Base-by-base conservation (phyloP, 768 basidiomycete genomes). In the Kwoniella sp. region DNA sequence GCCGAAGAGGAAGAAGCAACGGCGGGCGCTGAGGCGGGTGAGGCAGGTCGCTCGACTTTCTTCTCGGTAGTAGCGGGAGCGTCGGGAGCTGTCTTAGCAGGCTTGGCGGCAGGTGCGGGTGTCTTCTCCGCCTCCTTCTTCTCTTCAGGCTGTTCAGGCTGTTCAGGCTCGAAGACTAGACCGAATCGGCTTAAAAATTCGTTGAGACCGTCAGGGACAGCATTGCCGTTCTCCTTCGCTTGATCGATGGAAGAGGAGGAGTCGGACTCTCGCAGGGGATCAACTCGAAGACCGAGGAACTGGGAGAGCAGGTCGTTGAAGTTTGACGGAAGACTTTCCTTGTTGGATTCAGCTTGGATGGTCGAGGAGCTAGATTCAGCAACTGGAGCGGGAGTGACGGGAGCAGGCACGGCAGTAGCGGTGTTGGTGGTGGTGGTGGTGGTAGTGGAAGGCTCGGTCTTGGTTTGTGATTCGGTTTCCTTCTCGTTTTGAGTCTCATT, bases 231-330 rank as follows among this genome's bases (percentile, higher is more conserved):
- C 10, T 27, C 25, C 27, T 53, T 60, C 24, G 46, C 55, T 22
- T 47, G 24, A 21, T 30, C 36, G 1, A 36, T 52, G 26, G 57
- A 47, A 22, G 60, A 25, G 12, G 55, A 48, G 1, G 46, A 19
- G 8, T 67, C 55, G 24, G 37, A 46, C 22, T 68, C 60, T 33
- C 48, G 33, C 25, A 67, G 27, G 25, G 71, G 73, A 48, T 72
- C 71, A 54, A 77, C 69, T 33, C 65, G 66, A 21, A 77, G 68
- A 57, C 76, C 76, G 44, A 74, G 65, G 63, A 73, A 72, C 17
- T 69, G 66, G 21, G 68, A 70, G 51, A 77, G 68, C 24, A 77
- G 62, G 44, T 71, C 55, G 71, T 74, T 77, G 59, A 77, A 47
- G 36, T 69, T 60, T 25, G 68, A 55, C n/a, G 76, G 73, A 62